Evolutionary conservation across 805 yeast genomes (phyloP).

Genomic region (Candida sphagnicola): DNA sequence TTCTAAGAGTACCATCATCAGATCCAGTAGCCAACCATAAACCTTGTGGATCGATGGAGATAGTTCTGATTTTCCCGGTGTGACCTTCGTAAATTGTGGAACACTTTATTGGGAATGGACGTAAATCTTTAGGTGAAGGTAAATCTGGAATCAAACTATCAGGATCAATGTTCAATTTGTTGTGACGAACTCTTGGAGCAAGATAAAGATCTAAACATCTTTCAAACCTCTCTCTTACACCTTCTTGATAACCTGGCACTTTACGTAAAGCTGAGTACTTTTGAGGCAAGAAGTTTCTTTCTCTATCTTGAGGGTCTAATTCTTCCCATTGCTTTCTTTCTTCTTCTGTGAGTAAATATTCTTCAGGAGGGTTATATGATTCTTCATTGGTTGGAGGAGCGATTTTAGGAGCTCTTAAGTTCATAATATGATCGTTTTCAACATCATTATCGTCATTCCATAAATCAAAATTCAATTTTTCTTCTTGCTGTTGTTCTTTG

Average conservation of each 20-base stretch:
- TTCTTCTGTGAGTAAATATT: slow-evolving; percentile 76
- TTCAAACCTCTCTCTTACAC: slow-evolving; percentile 87
- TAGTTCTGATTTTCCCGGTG: slow-evolving; percentile 71
- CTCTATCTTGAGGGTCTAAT: slow-evolving; percentile 72
- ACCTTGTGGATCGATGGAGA: slow-evolving; percentile 85
- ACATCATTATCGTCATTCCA: slow-evolving; percentile 66
- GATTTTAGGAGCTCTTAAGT: slow-evolving; percentile 88
- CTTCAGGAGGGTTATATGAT: slow-evolving; percentile 96
- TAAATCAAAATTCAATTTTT: slow-evolving; percentile 59
- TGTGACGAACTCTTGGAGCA: slow-evolving; percentile 93
- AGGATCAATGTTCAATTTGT: slow-evolving; percentile 90
- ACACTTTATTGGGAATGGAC: slow-evolving; percentile 93
- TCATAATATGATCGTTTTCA: slow-evolving; percentile 78
- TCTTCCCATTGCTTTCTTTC: slow-evolving; percentile 71
- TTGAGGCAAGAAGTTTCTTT: slow-evolving; percentile 73
- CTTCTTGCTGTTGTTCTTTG: slow-evolving; percentile 49
- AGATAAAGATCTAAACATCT: slow-evolving; percentile 88
- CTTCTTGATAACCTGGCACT: slow-evolving; percentile 89
- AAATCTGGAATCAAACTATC: slow-evolving; percentile 93
- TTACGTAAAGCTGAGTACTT: slow-evolving; percentile 78
- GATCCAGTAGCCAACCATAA: slow-evolving; percentile 97
- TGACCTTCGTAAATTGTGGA: slow-evolving; percentile 86
- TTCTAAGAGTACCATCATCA: slow-evolving; percentile 90
- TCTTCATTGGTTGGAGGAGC: slow-evolving; percentile 97
- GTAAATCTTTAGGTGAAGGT: slow-evolving; percentile 93